Conservation (phyloP, 495 filamentous ascomycete species). For the Penicillium herquei region DNA sequence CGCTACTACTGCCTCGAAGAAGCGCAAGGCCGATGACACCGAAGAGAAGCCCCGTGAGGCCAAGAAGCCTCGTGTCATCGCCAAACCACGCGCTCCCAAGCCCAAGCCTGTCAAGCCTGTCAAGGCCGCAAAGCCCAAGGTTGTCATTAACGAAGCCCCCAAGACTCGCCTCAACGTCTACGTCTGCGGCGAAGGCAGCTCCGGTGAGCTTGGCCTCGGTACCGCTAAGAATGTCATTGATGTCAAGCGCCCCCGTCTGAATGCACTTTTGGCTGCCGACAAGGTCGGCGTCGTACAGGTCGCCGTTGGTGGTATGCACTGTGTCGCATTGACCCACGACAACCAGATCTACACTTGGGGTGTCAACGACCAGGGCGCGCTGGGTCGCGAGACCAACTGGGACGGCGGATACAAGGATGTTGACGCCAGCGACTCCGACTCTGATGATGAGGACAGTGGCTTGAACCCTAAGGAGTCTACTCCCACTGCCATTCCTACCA, state of each 20-base stretch:
- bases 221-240: constrained; percentile 58
- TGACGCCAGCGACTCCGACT: constrained; percentile 51
- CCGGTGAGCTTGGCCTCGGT: constrained; percentile 67
- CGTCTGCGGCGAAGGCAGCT: constrained; percentile 67
- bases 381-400: constrained; percentile 61
- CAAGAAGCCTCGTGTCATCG: constrained; percentile 18
- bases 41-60: constrained; percentile 23
- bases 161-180: constrained; percentile 58
- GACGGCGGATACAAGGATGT: constrained; percentile 64
- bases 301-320: constrained; percentile 66
- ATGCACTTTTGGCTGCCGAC: constrained; percentile 54
- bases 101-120: constrained; percentile 25
- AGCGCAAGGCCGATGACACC: constrained; percentile 40
- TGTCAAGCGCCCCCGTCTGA: constrained; percentile 68
- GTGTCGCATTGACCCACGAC: constrained; percentile 58
- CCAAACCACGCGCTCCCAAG: constrained; percentile 26
- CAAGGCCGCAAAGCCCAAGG: constrained; percentile 28
- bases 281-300: constrained; percentile 62
- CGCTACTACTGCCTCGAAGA: constrained; percentile 26
- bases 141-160: constrained; percentile 45
- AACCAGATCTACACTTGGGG: constrained; percentile 66
- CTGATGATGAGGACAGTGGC: constrained; percentile 54
- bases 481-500: constrained; percentile 54
- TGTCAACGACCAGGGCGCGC: constrained; percentile 65
- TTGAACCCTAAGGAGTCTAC: constrained; percentile 61